Conservation (phyloP, 139 green algal species). For the Chlamydomonas sp. region DNA sequence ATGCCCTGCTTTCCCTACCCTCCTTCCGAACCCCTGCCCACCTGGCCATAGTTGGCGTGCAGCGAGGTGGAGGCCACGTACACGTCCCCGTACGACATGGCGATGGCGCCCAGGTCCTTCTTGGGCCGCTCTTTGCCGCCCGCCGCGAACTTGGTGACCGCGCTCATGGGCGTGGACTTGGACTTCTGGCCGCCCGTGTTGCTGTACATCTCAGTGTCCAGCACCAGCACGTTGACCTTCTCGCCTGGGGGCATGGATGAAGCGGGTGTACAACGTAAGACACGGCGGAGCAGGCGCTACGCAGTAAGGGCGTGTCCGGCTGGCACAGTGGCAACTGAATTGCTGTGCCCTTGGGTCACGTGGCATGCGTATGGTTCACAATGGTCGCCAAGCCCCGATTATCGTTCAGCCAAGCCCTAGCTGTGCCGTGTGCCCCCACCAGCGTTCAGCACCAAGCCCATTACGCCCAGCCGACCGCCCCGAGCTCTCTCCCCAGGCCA, state of each 20-base stretch:
- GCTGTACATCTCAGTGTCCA: constrained; percentile 72
- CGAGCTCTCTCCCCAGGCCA: no score
- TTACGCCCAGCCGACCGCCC: no score
- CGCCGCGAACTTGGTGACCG: constrained; percentile 68
- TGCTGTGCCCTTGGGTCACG: no score
- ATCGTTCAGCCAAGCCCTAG: no score
- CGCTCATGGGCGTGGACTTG: constrained; percentile 68
- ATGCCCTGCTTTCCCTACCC: constrained; percentile 17
- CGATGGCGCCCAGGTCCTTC: constrained; percentile 61
- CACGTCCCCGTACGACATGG: constrained; percentile 63
- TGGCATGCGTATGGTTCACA: no score
- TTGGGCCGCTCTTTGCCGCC: constrained; percentile 64
- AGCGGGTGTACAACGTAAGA: not conserved
- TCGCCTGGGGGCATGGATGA: constrained; percentile 11
- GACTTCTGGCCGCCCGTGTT: constrained; percentile 72
- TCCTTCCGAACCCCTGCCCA: constrained; percentile 17
- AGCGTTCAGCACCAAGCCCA: no score
- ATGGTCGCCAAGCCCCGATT: no score
- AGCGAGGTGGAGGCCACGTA: constrained; percentile 63
- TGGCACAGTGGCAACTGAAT: no score
- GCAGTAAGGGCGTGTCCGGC: no score
- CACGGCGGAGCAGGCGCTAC: no score
- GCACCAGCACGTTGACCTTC: constrained; percentile 69
- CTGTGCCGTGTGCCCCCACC: no score
- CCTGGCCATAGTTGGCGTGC: constrained; percentile 69